Evolutionary conservation across 371 early-diverging fungal genomes (phyloP).

Genomic region (Mucor lusitanicus): DNA sequence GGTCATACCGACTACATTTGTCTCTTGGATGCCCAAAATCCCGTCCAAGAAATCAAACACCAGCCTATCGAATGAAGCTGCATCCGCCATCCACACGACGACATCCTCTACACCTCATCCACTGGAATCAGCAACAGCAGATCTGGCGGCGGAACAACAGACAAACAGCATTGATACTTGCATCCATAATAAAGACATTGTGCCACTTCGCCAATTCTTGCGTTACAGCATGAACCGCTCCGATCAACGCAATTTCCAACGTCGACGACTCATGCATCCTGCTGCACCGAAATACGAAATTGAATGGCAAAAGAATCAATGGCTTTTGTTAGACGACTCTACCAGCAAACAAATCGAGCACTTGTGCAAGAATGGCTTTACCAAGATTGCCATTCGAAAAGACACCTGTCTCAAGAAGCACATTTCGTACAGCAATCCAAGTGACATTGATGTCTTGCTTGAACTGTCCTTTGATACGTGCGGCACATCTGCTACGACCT

Average conservation of each 20-base stretch:
- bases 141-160: neutral
- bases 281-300: slow-evolving; percentile 18
- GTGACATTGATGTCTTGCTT: slow-evolving; percentile 10
- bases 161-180: neutral
- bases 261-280: slow-evolving; percentile 10
- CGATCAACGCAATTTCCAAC: slow-evolving; percentile 13
- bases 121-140: neutral
- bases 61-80: neutral
- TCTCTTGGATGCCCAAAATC: neutral
- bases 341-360: slow-evolving; percentile 21
- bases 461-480: slow-evolving; percentile 2
- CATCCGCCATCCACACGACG: neutral
- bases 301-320: slow-evolving; percentile 26
- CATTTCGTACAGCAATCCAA: slow-evolving; percentile 14
- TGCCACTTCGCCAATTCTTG: slow-evolving; percentile 19
- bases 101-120: neutral
- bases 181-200: slow-evolving; percentile 9
- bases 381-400: slow-evolving; percentile 14
- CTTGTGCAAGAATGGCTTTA: slow-evolving; percentile 10
- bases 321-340: slow-evolving; percentile 14
- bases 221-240: slow-evolving; percentile 19
- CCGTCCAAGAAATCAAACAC: neutral
- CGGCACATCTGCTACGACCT: neutral
- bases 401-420: slow-evolving; percentile 14
- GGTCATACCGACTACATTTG: neutral